phyloP scores from a whole-genome alignment of 352 stramenopile genomes.

The Pythium oligandrum region DNA sequence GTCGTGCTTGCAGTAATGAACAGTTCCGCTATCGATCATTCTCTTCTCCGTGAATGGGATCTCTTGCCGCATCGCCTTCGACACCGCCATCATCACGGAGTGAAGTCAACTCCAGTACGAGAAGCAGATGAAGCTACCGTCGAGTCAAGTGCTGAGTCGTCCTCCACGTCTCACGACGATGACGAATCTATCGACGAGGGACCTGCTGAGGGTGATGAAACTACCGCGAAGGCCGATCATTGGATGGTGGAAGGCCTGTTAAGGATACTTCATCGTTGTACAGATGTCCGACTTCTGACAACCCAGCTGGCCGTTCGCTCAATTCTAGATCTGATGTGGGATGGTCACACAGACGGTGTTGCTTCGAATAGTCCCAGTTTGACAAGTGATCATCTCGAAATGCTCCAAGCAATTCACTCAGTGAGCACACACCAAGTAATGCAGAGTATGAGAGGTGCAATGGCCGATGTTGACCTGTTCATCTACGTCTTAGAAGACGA shows the following conservation, averaged over 20 bases:
- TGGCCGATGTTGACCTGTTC: conserved; percentile 77
- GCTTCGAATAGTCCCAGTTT: background rate
- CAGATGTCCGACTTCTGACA: conserved; percentile 49
- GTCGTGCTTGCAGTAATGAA: conserved; percentile 63
- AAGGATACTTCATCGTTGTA: conserved; percentile 34
- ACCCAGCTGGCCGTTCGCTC: conserved; percentile 47
- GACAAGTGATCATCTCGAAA: conserved; percentile 12
- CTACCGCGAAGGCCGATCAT: conserved; percentile 7
- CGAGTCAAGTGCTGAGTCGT: background rate
- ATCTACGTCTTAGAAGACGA: conserved; percentile 80
- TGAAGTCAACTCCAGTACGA: no score
- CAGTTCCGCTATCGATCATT: conserved; percentile 56
- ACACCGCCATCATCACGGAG: conserved; percentile 11
- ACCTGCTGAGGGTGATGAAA: conserved; percentile 1
- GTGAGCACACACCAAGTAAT: conserved; percentile 68
- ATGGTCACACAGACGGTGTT: background rate
- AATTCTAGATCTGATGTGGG: conserved; percentile 44
- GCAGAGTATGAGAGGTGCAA: conserved; percentile 76
- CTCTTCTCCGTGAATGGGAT: conserved; percentile 52
- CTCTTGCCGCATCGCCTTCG: conserved; percentile 49
- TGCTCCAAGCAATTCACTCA: conserved; percentile 56
- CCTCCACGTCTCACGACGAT: conserved; percentile 2
- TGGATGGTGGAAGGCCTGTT: conserved; percentile 56
- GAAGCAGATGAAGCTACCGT: conserved; percentile 2
- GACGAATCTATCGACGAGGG: conserved; percentile 10